Base-by-base conservation (phyloP, 768 basidiomycete species). In the Strobilomyces dryophilus region DNA sequence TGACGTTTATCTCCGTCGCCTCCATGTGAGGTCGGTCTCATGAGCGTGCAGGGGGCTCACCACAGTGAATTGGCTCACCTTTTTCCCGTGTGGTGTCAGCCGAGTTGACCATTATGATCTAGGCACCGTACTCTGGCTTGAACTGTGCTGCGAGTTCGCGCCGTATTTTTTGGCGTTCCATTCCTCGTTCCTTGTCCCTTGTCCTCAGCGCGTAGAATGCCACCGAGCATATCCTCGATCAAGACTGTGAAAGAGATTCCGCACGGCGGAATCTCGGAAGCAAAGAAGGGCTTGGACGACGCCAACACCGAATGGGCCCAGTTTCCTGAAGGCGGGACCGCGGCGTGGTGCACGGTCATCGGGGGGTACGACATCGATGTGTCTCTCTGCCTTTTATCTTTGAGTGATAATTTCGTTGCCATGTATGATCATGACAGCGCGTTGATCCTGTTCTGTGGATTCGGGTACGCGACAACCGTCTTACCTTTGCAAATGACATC, bases 361-460 rank as follows among this genome's bases (percentile, higher is more conserved):
- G 67, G 68, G 15, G 55, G 49, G 67, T 66, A 36, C 39, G 24
- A 10, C 43, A 18, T 45, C 18, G 18, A 56, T 15, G 60, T 40
- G 21, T 34, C 9, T 26, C 27, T 29, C 31, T 29, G n/a, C 17
- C 43, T 36, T 8, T 18, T 11, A 20, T 15, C 10, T 31, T 18
- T 14, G 34, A 24, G 35, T 14, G 34, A 40, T 27, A 20, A 0
- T 0, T 6, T 26, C 5, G 10, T 41, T 47, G 9, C 14, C 11
- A 34, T 26, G 17, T 34, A 34, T 26, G 17, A 15, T 8, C n/a
- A 31, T 41, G 10, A 46, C 43, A 74, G 73, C 10, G 60, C 61
- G 9, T 50, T 74, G 4, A 51, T 68, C 5, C 66, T 67, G 46
- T 63, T 68, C 51, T 69, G 71, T 40, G 64, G 67, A 24, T 71